Evolutionary conservation across 306 rosid species (phyloP).

Genomic region (Begonia masoniana): DNA sequence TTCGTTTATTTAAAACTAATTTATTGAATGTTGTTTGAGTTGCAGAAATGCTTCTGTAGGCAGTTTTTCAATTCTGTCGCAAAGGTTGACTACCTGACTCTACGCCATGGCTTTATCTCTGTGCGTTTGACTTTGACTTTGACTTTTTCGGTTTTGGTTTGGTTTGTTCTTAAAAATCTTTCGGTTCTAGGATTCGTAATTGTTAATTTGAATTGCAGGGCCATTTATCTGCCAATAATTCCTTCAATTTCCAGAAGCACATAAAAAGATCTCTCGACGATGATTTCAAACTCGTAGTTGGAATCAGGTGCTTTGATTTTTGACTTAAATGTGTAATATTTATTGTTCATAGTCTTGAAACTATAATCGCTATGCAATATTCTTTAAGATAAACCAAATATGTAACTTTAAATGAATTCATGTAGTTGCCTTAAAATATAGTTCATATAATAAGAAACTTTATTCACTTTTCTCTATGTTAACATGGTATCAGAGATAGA

Average conservation of each 20-base stretch:
- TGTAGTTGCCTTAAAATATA: too few species aligned
- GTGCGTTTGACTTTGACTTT: constrained; percentile 13
- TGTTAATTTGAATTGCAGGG: constrained; percentile 16
- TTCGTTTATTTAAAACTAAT: background rate
- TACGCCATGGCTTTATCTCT: constrained; percentile 47
- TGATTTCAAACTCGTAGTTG: constrained; percentile 44
- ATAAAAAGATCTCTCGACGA: constrained; percentile 41
- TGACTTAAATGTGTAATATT: too few species aligned
- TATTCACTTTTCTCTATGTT: too few species aligned
- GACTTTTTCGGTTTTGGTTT: too few species aligned
- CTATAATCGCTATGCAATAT: too few species aligned
- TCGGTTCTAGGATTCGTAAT: too few species aligned
- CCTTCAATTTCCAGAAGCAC: constrained; percentile 38
- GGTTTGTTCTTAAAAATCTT: too few species aligned
- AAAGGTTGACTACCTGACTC: constrained; percentile 42
- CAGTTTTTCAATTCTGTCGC: constrained; percentile 51
- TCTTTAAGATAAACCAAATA: too few species aligned
- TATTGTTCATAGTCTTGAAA: too few species aligned
- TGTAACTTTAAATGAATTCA: background rate
- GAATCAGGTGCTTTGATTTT: constrained; percentile 27
- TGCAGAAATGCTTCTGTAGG: constrained; percentile 50
- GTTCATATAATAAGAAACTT: too few species aligned
- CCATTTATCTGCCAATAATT: constrained; percentile 24
- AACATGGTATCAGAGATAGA: too few species aligned
- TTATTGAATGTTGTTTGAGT: background rate